Evolutionary conservation across 176 grass and related monocot species (phyloP).

Genomic region (Luzula sylvatica): DNA sequence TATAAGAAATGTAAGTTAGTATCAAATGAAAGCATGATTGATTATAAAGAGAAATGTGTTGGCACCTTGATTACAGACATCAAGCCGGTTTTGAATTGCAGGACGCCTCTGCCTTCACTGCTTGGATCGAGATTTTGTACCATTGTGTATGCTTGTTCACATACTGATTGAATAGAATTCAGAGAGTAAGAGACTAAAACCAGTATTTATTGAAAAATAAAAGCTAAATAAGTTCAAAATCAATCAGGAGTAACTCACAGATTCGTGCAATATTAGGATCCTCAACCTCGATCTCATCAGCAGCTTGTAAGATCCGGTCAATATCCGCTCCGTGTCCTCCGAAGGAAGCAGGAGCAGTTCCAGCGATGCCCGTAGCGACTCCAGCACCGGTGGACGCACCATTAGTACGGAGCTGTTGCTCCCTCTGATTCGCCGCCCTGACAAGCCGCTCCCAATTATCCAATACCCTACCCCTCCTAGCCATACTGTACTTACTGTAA

Average conservation of each 20-base stretch:
- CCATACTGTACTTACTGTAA: neutral
- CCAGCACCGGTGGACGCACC: constrained; percentile 20
- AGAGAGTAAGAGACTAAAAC: neutral
- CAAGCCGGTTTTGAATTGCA: constrained; percentile 88
- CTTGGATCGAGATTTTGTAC: constrained; percentile 71
- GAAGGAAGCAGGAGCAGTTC: constrained; percentile 46
- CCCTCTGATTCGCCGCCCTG: constrained; percentile 44
- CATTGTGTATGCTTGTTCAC: constrained; percentile 76
- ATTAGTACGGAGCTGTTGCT: constrained; percentile 22
- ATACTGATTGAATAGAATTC: constrained; percentile 34
- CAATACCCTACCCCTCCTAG: constrained; percentile 27
- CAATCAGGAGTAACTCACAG: constrained; percentile 19
- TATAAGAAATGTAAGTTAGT: too few relatives aligned
- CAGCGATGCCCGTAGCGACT: constrained; percentile 25
- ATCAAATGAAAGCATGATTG: too few relatives aligned
- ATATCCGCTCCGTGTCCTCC: constrained; percentile 50
- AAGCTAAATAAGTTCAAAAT: neutral
- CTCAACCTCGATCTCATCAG: constrained; percentile 69
- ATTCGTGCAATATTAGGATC: constrained; percentile 80
- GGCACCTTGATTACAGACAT: constrained; percentile 75
- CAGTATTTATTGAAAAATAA: neutral
- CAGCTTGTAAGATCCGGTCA: constrained; percentile 80
- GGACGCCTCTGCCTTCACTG: constrained; percentile 63
- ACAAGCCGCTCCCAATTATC: constrained; percentile 93
- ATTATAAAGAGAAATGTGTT: neutral